phyloP scores from a whole-genome alignment of 768 basidiomycete genomes.

The Podaxis sp. region DNA sequence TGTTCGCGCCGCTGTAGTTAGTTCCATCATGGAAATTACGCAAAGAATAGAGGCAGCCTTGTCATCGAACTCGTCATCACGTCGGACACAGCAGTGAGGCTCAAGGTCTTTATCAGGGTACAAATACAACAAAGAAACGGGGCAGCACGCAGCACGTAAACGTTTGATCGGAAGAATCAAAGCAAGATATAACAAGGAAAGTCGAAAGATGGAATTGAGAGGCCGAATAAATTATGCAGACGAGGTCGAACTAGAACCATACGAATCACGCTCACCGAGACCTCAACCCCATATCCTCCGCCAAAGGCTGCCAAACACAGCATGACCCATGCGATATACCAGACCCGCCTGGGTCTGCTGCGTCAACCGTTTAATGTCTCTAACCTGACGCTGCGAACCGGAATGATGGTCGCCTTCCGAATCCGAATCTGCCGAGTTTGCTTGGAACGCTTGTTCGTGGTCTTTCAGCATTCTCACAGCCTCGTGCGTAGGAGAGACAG shows the following conservation, averaged over 20 bases:
- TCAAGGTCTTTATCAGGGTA: not conserved
- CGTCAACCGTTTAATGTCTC: not conserved
- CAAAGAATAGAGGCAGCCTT: too few relatives aligned
- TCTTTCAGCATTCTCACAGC: not conserved
- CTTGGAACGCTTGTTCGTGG: constrained; percentile 1
- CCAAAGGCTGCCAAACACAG: constrained; percentile 10
- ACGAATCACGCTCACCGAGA: not conserved
- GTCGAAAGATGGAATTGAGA: not conserved
- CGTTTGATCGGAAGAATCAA: not conserved
- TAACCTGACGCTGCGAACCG: not conserved
- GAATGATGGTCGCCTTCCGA: constrained; percentile 2
- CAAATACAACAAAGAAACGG: not conserved
- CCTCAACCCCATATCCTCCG: constrained; percentile 4
- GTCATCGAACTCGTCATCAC: too few relatives aligned
- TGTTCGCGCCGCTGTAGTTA: not conserved
- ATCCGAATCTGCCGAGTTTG: constrained; percentile 6
- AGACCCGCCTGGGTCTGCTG: not conserved
- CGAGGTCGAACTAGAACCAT: not conserved
- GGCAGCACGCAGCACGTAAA: not conserved
- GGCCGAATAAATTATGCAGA: not conserved
- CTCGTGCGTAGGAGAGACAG: not conserved
- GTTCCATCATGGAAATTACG: not conserved
- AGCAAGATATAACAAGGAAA: not conserved
- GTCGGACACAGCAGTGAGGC: too few relatives aligned
- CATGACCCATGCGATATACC: constrained; percentile 4